Evolutionary conservation across 306 rosid species (phyloP).

Genomic region (Dryas alaskensis): DNA sequence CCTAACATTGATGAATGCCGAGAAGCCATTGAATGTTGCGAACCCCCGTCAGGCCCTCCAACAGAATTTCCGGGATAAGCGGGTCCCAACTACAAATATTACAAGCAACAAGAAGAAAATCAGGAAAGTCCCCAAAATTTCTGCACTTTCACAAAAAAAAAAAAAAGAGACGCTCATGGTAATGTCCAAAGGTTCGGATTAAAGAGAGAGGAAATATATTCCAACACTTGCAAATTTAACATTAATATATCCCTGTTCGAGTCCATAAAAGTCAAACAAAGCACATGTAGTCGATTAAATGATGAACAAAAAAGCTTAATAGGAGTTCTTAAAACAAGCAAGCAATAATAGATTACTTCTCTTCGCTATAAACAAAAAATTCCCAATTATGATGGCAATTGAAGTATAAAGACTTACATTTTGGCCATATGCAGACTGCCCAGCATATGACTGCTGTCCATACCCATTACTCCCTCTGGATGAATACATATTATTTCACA

Average conservation of each 20-base stretch:
- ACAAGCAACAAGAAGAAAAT: slow-evolving; percentile 4
- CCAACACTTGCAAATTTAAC: background rate
- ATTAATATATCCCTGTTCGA: background rate
- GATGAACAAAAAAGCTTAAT: no score
- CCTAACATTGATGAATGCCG: slow-evolving; percentile 80
- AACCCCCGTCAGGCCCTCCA: slow-evolving; percentile 70
- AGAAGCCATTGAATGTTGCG: slow-evolving; percentile 64
- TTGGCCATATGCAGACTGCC: slow-evolving; percentile 82
- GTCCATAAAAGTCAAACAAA: no score
- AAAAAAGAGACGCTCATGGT: background rate
- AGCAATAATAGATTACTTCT: no score
- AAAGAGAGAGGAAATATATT: background rate
- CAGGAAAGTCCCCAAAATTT: background rate
- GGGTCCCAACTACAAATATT: slow-evolving; percentile 56
- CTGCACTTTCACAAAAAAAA: background rate
- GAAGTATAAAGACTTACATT: slow-evolving; percentile 41
- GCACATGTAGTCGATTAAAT: no score
- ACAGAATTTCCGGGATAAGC: slow-evolving; percentile 70
- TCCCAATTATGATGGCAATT: background rate
- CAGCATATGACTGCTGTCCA: slow-evolving; percentile 73
- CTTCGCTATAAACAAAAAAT: background rate
- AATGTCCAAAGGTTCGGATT: background rate
- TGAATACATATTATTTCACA: slow-evolving; percentile 67
- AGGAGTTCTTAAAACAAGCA: no score
- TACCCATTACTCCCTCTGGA: slow-evolving; percentile 81